Evolutionary conservation across 2,329 filamentous ascomycete species (phyloP), one percentile per base, ranked within the genome.

Genomic region (Xylaria sp.): DNA sequence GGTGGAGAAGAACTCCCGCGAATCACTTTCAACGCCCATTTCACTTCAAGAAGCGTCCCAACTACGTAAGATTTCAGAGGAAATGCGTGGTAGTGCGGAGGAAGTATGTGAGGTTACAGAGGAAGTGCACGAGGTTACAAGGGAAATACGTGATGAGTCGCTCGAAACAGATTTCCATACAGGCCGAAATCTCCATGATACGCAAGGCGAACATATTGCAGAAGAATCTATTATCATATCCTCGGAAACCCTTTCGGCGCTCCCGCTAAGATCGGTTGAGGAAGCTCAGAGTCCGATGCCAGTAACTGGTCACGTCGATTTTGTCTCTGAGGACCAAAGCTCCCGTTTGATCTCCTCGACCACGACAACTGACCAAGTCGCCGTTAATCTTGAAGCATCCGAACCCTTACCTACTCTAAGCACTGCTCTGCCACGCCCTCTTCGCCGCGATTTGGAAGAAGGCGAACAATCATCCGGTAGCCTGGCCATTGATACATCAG

Each of bases 1-100:
- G 19, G 84, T 96, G 5, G 90, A 95, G 72, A 85, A 77, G 64
- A 77, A 76, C 2, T 76, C 78, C 7, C 75, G 77, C 48, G 73
- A 73, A 49, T 68, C 73, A 4, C 66, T 68, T 2, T 70, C 73
- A 34, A 66, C 70, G 19, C 65, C 72, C 18, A 66, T 63, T 39
- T 61, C 60, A 37, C 60, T 65, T 6, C 74, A 75, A 30, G 70
- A 79, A 48, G 80, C 79, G 34, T 23, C 86, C 11, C 77, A 76
- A 4, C 80, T 74, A 1, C 78, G 75, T 59, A 75, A 76, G 51
- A 13, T 49, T 44, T 47, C 60, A 18, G 64, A 61, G 10, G 58
- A 59, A 16, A 18, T 30, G 23, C 23, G 23, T 30, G 23, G 5
- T 30, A 30, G 23, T 30, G 23, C 23, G 23, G 23, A 30, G 23